Percentiles rank a stretch among this genome's conserved stretches.
Conservation (phyloP, 169 alveolate species). For the Eimeria mitis region DNA sequence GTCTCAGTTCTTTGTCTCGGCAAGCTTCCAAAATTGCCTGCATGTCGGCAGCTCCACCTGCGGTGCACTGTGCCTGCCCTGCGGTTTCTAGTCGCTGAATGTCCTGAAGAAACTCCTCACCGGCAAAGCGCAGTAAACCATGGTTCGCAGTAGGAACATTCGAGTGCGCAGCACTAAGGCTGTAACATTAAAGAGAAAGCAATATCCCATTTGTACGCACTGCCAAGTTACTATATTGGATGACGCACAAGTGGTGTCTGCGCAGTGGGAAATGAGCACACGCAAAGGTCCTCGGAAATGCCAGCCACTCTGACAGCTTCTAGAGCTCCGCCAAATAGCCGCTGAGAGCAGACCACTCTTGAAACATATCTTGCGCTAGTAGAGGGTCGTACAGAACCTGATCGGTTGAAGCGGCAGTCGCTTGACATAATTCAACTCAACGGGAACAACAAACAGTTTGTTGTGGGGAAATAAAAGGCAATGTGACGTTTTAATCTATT, state of each 20-base stretch:
- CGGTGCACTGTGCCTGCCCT: not conserved
- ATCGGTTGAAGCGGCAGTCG: not conserved
- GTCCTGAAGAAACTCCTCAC: conserved; percentile 12
- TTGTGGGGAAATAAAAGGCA: not conserved
- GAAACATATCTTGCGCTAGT: not conserved
- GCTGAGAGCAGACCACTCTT: conserved; percentile 2
- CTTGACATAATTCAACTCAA: not conserved
- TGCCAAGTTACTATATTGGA: not conserved
- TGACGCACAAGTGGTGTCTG: conserved; percentile 39
- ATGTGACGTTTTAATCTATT: not conserved
- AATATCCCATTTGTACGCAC: not conserved
- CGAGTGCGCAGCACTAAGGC: not conserved
- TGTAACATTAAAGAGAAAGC: not conserved
- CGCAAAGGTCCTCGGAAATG: conserved; percentile 25
- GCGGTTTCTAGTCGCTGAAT: conserved; percentile 2
- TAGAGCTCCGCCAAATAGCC: conserved; percentile 52
- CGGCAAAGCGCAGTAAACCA: not conserved
- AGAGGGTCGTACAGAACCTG: not conserved
- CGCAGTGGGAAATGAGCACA: conserved; percentile 48
- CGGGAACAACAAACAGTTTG: not conserved
- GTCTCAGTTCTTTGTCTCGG: conserved; percentile 30
- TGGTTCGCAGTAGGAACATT: not conserved
- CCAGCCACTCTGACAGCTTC: conserved; percentile 24
- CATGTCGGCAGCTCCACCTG: conserved; percentile 24
- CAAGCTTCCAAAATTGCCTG: conserved; percentile 34